Evolutionary conservation across 2,329 filamentous ascomycete species (phyloP).

Genomic region (Penicillium janthinellum): DNA sequence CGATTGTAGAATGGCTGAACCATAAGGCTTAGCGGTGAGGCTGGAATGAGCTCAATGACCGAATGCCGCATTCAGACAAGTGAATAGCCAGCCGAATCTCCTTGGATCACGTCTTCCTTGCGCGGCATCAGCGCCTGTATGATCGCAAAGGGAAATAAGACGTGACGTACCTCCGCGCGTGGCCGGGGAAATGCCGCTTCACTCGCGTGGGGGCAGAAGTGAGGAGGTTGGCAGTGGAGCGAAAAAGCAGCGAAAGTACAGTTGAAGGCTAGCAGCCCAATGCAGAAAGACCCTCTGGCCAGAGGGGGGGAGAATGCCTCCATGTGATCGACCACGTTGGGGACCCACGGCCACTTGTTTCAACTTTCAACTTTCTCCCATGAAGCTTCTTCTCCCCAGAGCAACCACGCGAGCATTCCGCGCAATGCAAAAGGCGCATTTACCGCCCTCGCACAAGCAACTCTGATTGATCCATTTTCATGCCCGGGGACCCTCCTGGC

Average conservation of each 20-base stretch:
- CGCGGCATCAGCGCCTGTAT: constrained; percentile 8
- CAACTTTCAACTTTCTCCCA: constrained; percentile 20
- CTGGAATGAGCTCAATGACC: constrained; percentile 19
- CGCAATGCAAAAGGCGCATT: constrained; percentile 11
- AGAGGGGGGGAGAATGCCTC: constrained; percentile 14
- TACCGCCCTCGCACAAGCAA: constrained; percentile 12
- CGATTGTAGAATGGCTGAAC: constrained; percentile 6
- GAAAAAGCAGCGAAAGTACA: background rate
- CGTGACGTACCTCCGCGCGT: constrained; percentile 14
- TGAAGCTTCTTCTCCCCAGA: constrained; percentile 1
- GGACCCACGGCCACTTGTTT: constrained; percentile 15
- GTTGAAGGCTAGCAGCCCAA: no score
- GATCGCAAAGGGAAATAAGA: constrained; percentile 11
- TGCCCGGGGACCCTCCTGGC: background rate
- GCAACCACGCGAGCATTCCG: constrained; percentile 22
- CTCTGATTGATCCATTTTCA: background rate
- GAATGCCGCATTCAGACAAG: background rate
- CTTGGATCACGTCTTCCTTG: background rate
- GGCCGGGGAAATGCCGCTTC: constrained; percentile 16
- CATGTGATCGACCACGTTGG: constrained; percentile 31
- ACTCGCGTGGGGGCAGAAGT: background rate
- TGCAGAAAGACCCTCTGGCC: background rate
- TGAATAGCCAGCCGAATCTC: background rate
- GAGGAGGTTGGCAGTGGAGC: background rate
- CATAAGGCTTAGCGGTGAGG: constrained; percentile 8